Base-by-base conservation (phyloP, 129 eudicot species). In the Rutidosis leptorrhynchoides region DNA sequence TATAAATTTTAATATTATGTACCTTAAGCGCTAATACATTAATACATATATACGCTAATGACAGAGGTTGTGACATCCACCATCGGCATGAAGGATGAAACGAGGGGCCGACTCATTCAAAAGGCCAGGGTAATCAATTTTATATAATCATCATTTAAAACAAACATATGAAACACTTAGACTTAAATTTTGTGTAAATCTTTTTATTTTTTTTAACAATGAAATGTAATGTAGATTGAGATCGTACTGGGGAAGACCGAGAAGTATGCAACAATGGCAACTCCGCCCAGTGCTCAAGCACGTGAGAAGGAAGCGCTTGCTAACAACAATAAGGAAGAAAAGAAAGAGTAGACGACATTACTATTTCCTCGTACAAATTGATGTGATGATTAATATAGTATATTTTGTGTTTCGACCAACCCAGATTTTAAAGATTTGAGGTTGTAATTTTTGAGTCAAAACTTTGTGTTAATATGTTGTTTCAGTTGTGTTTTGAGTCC, bases 31-130 rank as follows among this genome's bases (percentile, higher is more conserved):
- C 7, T 12, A 58, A 55, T 1, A 33, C 23, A 32, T 27, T 12
- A 58, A 55, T 1, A 33, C 23, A 32, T 27, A 27, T 52, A 5
- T 28, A 17, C 5, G 30, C 27, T 75, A 67, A 26, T 19, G 33
- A 58, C 84, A 90, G 97, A 83, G 75, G 95, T 90, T 33, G 64
- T 82, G 74, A 90, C 95, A 45, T 91, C 96, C 45, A 91, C 96
- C 12, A 85, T 85, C 32, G 96, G 96, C 56, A 80, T 82, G 80
- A 91, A 91, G 74, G 97, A 91, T 65, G 88, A 81, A 73, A 74
- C 83, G 54, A 87, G 86, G 72, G 97, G 97, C 48, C 83, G 94
- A 12, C 48, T 85, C 4, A 83, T 91, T 77, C 97, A 91, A 71
- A 91, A 91, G 79, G 96, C 97, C 17, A 81, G 88, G 86, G 97